Percentiles rank a stretch among this genome's conserved stretches.
These are phyloP conservation scores for Ophiostoma sp. DNA, from an alignment of 2,329 filamentous ascomycete species.

Conservation along the genomic window DNA sequence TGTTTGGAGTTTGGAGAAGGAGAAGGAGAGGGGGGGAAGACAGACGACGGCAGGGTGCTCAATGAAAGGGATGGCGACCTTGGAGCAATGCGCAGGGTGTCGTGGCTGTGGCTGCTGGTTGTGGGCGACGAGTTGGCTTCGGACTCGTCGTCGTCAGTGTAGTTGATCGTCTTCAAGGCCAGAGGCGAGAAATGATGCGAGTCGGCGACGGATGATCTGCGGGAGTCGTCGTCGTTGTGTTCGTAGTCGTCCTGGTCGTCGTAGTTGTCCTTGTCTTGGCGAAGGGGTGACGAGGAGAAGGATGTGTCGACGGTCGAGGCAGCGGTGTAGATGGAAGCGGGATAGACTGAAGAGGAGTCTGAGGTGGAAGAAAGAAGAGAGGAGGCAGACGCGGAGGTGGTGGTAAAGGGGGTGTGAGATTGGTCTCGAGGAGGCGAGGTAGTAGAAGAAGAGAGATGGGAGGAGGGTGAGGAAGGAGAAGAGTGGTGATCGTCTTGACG, in stretches of 20 bases:
- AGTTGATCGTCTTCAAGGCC: constrained; percentile 16
- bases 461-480: not conserved
- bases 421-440: not conserved
- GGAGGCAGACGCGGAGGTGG: constrained; percentile 16
- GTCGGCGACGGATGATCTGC: constrained; percentile 1
- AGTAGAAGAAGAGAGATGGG: not conserved
- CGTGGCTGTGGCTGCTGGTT: constrained; percentile 6
- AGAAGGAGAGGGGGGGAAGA: not conserved
- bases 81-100: constrained; percentile 7
- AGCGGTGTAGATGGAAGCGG: constrained; percentile 14
- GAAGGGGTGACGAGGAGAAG: constrained; percentile 1
- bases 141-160: not conserved
- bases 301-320: not conserved
- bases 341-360: constrained; percentile 12
- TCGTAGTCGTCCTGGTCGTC: not conserved
- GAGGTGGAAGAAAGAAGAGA: constrained; percentile 17
- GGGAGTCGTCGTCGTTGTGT: not conserved
- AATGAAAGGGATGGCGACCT: constrained; percentile 22
- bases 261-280: not conserved
- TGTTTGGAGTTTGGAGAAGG: not conserved
- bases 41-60: constrained; percentile 19
- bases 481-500: constrained; percentile 11
- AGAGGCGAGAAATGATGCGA: constrained; percentile 21
- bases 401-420: constrained; percentile 12
- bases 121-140: not conserved